Evolutionary conservation across 305 asterid species (phyloP).

Genomic region (Fraxinus velutina): DNA sequence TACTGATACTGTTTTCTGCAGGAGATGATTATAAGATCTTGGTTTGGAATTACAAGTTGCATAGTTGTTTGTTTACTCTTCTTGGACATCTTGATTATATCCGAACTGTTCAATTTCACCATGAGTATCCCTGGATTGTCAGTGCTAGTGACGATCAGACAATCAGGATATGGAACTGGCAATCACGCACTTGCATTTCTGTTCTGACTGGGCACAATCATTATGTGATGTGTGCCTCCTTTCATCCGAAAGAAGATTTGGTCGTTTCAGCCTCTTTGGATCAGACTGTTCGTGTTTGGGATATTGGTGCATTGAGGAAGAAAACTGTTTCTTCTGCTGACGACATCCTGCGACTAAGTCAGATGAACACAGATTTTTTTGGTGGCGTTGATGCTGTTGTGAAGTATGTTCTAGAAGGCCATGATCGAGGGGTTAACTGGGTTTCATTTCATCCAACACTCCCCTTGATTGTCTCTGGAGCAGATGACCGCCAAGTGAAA

Average conservation of each 20-base stretch:
- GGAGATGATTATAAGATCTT: slow-evolving; percentile 58
- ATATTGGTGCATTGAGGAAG: slow-evolving; percentile 7
- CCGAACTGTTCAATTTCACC: slow-evolving; percentile 55
- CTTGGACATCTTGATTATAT: slow-evolving; percentile 61
- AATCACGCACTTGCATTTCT: slow-evolving; percentile 51
- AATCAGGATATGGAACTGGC: slow-evolving; percentile 59
- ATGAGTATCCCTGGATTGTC: slow-evolving; percentile 53
- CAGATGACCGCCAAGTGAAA: slow-evolving; percentile 99
- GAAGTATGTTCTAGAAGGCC: slow-evolving; percentile 65
- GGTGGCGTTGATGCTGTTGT: slow-evolving; percentile 73
- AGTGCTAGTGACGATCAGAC: slow-evolving; percentile 60
- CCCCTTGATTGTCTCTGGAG: slow-evolving; percentile 96
- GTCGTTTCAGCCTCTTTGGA: slow-evolving; percentile 32
- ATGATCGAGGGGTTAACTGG: slow-evolving; percentile 71
- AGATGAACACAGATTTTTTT: slow-evolving; percentile 41
- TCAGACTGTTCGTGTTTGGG: slow-evolving; percentile 12
- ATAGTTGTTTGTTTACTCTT: slow-evolving; percentile 49
- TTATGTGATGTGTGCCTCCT: slow-evolving; percentile 44
- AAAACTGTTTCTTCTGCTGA: slow-evolving; percentile 42
- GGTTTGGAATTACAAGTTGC: slow-evolving; percentile 59
- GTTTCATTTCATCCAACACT: slow-evolving; percentile 79
- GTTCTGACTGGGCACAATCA: slow-evolving; percentile 59
- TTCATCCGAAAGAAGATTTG: not conserved
- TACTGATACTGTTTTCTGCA: slow-evolving; percentile 19
- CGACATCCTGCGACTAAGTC: slow-evolving; percentile 36